Conservation (phyloP, 306 rosid genomes). For the Lagenaria siceraria region DNA sequence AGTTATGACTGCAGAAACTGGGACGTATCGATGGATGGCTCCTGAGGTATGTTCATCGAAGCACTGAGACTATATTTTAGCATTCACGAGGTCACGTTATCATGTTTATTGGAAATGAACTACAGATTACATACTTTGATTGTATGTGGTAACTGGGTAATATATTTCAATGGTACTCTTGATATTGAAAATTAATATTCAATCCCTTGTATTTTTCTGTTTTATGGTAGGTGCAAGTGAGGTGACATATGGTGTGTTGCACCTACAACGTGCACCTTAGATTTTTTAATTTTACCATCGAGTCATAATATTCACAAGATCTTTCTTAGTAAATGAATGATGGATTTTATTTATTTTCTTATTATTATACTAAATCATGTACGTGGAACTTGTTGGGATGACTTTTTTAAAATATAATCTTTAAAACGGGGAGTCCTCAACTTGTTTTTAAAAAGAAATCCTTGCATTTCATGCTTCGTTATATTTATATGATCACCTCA, state of each 20-base stretch:
- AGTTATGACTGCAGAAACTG: slow-evolving; percentile 99
- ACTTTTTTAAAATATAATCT: not conserved
- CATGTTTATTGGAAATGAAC: not conserved
- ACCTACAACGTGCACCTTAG: not conserved
- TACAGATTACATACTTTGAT: not conserved
- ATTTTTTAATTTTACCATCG: not conserved
- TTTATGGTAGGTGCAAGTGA: not conserved
- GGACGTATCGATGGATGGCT: slow-evolving; percentile 99
- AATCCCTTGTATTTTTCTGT: not conserved
- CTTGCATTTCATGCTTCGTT: not conserved
- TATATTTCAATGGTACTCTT: not conserved
- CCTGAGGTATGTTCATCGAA: slow-evolving; percentile 59
- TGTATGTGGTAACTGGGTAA: not conserved
- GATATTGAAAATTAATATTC: not conserved
- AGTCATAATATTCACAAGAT: not conserved
- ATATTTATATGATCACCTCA: not conserved
- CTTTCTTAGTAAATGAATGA: not conserved
- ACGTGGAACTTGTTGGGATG: not conserved
- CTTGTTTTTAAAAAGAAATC: not conserved
- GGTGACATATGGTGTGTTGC: not conserved
- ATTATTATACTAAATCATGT: not conserved
- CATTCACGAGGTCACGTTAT: not conserved
- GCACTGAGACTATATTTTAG: not conserved
- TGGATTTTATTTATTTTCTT: not conserved
- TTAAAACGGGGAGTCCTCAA: not conserved